Percentiles rank a stretch among this genome's conserved stretches.
phyloP scores from a whole-genome alignment of 768 basidiomycete species.

The Epithele typhae region DNA sequence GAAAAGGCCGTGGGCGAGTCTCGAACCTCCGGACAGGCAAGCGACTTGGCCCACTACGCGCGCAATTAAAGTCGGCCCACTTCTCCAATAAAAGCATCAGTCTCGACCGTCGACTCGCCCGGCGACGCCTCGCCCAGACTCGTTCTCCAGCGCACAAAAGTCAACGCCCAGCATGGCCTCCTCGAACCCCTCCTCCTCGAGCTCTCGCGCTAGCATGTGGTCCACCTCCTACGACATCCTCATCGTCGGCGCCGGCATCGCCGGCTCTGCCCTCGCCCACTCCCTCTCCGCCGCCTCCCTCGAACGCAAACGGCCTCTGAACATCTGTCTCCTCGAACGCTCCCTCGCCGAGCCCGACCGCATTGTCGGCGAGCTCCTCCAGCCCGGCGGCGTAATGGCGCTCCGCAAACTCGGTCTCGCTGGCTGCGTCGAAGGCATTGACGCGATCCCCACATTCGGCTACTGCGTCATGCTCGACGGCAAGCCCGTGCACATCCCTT shows the following conservation, averaged over 20 bases:
- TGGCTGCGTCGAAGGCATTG: slow-evolving; percentile 78
- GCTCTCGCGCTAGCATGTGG: slow-evolving; percentile 15
- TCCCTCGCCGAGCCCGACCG: slow-evolving; percentile 91
- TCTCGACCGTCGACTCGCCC: slow-evolving; percentile 14
- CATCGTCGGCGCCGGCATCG: slow-evolving; percentile 91
- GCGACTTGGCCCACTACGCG: too few species aligned
- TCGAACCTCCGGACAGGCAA: too few species aligned
- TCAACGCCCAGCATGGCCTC: background rate
- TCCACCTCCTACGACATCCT: slow-evolving; percentile 61
- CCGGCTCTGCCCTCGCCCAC: slow-evolving; percentile 83
- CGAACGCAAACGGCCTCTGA: slow-evolving; percentile 46
- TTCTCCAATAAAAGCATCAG: too few species aligned
- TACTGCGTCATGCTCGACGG: slow-evolving; percentile 77
- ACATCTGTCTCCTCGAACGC: slow-evolving; percentile 84
- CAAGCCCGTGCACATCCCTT: slow-evolving; percentile 81
- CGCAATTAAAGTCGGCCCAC: too few species aligned
- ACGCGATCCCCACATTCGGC: slow-evolving; percentile 75
- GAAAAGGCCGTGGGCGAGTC: too few species aligned
- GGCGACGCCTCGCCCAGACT: slow-evolving; percentile 10
- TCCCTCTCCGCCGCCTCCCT: slow-evolving; percentile 61
- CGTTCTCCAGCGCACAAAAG: slow-evolving; percentile 9
- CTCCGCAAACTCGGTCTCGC: slow-evolving; percentile 76
- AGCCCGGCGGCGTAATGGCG: slow-evolving; percentile 84
- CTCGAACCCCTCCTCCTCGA: background rate
- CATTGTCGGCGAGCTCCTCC: slow-evolving; percentile 95